Evolutionary conservation across 495 filamentous ascomycete species (phyloP).

Genomic region (Viridothelium virens): DNA sequence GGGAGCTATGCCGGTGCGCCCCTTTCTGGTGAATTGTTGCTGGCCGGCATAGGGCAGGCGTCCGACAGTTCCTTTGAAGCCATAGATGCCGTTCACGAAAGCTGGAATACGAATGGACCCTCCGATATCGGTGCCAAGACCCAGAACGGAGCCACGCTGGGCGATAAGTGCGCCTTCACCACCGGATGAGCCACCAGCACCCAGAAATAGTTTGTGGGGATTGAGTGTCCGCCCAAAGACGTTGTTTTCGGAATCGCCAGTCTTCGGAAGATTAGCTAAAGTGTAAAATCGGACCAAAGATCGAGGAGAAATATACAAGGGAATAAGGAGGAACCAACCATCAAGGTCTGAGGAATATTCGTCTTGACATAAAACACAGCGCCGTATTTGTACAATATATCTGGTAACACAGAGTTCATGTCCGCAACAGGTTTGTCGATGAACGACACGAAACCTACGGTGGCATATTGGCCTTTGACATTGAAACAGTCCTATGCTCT

Average conservation of each 20-base stretch:
- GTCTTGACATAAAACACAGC: conserved; percentile 50
- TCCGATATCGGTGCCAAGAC: conserved; percentile 35
- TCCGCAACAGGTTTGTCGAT: conserved; percentile 22
- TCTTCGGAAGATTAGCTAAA: not conserved
- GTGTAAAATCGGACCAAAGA: not conserved
- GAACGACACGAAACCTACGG: conserved; percentile 29
- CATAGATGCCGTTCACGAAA: conserved; percentile 28
- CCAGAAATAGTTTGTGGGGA: conserved; percentile 43
- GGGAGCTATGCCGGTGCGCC: conserved; percentile 11
- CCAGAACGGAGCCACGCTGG: conserved; percentile 37
- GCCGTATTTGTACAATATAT: conserved; percentile 37
- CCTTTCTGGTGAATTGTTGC: conserved; percentile 13
- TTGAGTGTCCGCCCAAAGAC: conserved; percentile 15
- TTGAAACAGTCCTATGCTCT: conserved; percentile 29
- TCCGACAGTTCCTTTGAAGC: conserved; percentile 27
- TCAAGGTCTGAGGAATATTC: conserved; percentile 49
- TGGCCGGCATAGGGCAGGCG: conserved; percentile 18
- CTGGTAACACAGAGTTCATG: conserved; percentile 21
- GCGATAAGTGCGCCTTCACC: conserved; percentile 49
- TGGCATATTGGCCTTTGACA: conserved; percentile 33
- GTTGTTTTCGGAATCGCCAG: conserved; percentile 37
- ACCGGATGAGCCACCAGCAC: conserved; percentile 56
- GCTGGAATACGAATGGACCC: conserved; percentile 35
- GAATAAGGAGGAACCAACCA: conserved; percentile 30
- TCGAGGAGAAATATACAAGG: not conserved